Conservation (phyloP, 768 basidiomycete species). For the Boletus insuetus region DNA sequence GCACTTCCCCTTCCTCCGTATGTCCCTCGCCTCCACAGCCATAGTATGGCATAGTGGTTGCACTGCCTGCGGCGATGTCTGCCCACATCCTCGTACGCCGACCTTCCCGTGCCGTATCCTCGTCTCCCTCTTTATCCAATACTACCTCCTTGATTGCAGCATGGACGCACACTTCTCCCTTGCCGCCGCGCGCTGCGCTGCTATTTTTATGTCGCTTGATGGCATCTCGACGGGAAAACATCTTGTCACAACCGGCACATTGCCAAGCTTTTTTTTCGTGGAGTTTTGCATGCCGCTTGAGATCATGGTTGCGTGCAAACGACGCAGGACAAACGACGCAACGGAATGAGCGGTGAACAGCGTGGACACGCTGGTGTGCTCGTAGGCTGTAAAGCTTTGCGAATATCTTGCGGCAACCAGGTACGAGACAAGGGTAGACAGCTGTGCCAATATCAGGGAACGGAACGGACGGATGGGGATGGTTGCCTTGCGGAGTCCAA, state of each 20-base stretch:
- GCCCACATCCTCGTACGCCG: constrained; percentile 64
- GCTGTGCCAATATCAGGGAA: constrained; percentile 62
- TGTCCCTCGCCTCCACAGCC: constrained; percentile 24
- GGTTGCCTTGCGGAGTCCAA: constrained; percentile 26
- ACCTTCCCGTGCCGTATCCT: constrained; percentile 47
- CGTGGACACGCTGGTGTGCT: constrained; percentile 66
- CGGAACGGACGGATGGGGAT: constrained; percentile 24
- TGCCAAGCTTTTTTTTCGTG: constrained; percentile 75
- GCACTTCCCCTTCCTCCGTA: constrained; percentile 64
- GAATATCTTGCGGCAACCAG: constrained; percentile 66
- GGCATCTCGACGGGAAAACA: constrained; percentile 76
- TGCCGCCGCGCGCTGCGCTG: constrained; percentile 48
- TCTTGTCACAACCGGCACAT: constrained; percentile 69
- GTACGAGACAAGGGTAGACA: constrained; percentile 74
- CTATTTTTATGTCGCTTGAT: constrained; percentile 76
- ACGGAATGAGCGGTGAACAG: constrained; percentile 61
- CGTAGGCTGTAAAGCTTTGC: constrained; percentile 67
- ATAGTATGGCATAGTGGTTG: constrained; percentile 6
- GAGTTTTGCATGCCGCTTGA: constrained; percentile 71
- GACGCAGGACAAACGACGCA: constrained; percentile 68
- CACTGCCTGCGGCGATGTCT: constrained; percentile 47
- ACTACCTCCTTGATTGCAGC: constrained; percentile 65
- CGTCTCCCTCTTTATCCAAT: constrained; percentile 38
- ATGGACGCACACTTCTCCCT: constrained; percentile 49
- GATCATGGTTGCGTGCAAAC: constrained; percentile 76